Evolutionary conservation across 2,329 filamentous ascomycete species (phyloP).

Genomic region (Botryosphaeria dothidea): DNA sequence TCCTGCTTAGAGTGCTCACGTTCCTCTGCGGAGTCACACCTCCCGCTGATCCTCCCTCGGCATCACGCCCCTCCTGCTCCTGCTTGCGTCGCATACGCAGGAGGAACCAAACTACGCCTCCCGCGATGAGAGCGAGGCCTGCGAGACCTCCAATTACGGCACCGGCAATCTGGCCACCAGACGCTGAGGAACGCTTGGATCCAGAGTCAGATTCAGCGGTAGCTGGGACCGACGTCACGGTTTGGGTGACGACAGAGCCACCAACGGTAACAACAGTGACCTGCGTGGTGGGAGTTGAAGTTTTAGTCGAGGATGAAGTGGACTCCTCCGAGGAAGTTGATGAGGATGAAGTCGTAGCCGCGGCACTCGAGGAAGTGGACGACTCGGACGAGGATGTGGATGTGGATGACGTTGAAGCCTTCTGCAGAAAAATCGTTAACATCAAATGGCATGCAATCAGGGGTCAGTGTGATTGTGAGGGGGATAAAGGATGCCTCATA

Average conservation of each 20-base stretch:
- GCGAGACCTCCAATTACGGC: constrained; percentile 46
- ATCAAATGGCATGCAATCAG: not conserved
- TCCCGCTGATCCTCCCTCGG: constrained; percentile 23
- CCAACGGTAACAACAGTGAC: constrained; percentile 45
- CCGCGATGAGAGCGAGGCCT: constrained; percentile 39
- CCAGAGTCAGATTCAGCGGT: not conserved
- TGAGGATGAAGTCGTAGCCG: constrained; percentile 17
- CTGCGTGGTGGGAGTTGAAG: constrained; percentile 34
- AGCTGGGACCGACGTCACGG: constrained; percentile 42
- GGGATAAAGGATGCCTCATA: constrained; percentile 15
- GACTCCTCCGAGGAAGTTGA: constrained; percentile 14
- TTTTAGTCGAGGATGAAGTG: constrained; percentile 24
- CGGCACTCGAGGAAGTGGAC: not conserved
- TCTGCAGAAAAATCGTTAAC: not conserved
- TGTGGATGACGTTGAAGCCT: not conserved
- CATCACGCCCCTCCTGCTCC: constrained; percentile 14
- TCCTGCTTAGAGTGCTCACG: constrained; percentile 50
- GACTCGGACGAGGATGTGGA: not conserved
- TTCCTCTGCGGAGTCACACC: constrained; percentile 41
- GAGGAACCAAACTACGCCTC: constrained; percentile 36
- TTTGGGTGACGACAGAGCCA: constrained; percentile 45
- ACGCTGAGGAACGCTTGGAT: constrained; percentile 26
- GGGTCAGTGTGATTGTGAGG: not conserved
- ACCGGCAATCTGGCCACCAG: constrained; percentile 48
- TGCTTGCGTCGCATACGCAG: constrained; percentile 33